These are phyloP conservation scores for Cryptosporidium xiaoi DNA, from an alignment of 169 alveolate species.

Conservation along the genomic window DNA sequence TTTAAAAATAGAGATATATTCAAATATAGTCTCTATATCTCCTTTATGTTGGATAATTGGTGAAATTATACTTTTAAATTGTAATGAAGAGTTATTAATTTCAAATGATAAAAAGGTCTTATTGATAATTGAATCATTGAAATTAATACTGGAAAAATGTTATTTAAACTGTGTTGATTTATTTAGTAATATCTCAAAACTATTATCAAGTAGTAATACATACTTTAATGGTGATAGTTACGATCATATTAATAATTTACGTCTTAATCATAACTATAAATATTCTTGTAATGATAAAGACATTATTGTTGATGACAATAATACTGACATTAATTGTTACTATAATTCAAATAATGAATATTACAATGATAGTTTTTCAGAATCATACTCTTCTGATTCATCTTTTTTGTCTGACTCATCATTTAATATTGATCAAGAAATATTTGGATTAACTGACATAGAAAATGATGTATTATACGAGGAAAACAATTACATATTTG, in stretches of 20 bases:
- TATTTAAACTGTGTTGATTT: neutral
- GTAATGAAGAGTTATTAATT: neutral
- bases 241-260: neutral
- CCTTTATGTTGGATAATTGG: constrained; percentile 45
- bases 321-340: neutral
- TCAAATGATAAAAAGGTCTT: constrained; percentile 5
- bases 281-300: neutral
- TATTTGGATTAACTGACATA: neutral
- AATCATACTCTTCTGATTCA: constrained; percentile 31
- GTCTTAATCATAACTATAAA: too few species aligned
- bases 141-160: constrained; percentile 4
- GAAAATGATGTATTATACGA: neutral
- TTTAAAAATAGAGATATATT: constrained; percentile 1
- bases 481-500: neutral
- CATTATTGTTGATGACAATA: neutral
- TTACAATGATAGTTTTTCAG: neutral
- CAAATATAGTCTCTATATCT: neutral
- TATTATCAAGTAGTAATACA: too few species aligned
- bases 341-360: neutral
- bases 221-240: neutral
- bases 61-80: constrained; percentile 3
- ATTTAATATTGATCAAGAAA: constrained; percentile 11
- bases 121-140: neutral
- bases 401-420: constrained; percentile 27
- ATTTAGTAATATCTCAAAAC: neutral